Conservation (phyloP, 2,329 filamentous ascomycete genomes). For the Xylariales sp. region DNA sequence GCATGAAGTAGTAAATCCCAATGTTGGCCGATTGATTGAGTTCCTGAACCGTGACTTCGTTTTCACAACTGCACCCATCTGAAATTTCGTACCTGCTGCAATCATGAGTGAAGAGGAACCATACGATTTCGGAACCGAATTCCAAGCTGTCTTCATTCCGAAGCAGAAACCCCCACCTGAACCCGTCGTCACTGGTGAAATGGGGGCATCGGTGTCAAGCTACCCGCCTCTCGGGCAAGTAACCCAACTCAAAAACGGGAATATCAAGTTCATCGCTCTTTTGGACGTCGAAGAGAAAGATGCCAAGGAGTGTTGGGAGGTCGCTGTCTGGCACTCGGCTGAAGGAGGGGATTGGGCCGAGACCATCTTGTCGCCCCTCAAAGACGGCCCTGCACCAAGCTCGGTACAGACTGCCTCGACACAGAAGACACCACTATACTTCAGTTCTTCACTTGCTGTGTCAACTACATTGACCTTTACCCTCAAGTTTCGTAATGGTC, state of each 20-base stretch:
- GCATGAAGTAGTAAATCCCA: too few species aligned
- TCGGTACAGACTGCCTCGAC: constrained; percentile 41
- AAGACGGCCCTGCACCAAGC: constrained; percentile 34
- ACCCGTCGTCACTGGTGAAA: constrained; percentile 21
- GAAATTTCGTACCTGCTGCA: too few species aligned
- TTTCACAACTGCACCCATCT: too few species aligned
- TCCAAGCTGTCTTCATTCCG: constrained; percentile 32
- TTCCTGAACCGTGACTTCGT: too few species aligned
- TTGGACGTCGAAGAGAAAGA: constrained; percentile 59
- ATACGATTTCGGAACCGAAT: constrained; percentile 32
- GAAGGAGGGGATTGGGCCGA: constrained; percentile 56
- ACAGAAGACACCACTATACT: constrained; percentile 44
- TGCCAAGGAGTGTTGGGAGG: constrained; percentile 60
- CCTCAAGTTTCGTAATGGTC: constrained; percentile 58
- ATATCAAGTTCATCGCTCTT: constrained; percentile 61
- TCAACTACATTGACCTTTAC: constrained; percentile 58
- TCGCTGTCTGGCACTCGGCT: constrained; percentile 65
- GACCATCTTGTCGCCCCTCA: constrained; percentile 32
- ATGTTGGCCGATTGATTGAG: too few species aligned
- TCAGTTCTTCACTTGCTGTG: constrained; percentile 45
- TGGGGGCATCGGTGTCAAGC: constrained; percentile 38
- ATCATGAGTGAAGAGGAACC: constrained; percentile 17
- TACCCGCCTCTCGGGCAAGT: constrained; percentile 74
- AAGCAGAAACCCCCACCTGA: constrained; percentile 30
- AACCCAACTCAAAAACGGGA: constrained; percentile 48